These are phyloP conservation scores for Tetradesmus obliquus DNA, from an alignment of 139 green algal species.

Conservation along the genomic window DNA sequence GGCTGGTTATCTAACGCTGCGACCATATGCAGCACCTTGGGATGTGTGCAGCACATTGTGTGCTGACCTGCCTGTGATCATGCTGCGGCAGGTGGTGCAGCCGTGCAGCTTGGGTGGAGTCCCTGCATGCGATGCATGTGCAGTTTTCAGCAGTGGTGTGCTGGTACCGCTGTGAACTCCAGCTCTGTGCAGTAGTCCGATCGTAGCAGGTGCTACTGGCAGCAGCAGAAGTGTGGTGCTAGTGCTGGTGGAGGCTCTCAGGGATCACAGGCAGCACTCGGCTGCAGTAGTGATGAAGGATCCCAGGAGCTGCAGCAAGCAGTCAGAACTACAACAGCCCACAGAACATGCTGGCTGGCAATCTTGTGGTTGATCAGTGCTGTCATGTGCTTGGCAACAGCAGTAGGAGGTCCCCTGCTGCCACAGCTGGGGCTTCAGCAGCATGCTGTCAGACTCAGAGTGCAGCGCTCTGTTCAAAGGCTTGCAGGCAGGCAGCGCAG, in stretches of 20 bases:
- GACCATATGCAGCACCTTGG: background rate
- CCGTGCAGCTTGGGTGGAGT: too few relatives aligned
- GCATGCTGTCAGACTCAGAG: background rate
- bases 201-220: too few relatives aligned
- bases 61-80: background rate
- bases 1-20: too few relatives aligned
- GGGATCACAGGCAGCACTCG: too few relatives aligned
- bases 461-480: background rate
- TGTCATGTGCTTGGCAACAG: background rate
- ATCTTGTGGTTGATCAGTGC: background rate
- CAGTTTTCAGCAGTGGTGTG: too few relatives aligned
- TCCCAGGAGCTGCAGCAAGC: background rate
- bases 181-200: too few relatives aligned
- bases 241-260: too few relatives aligned
- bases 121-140: too few relatives aligned
- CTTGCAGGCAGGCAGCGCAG: background rate
- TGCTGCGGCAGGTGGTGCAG: too few relatives aligned
- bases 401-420: background rate
- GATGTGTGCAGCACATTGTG: background rate
- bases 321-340: background rate
- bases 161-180: too few relatives aligned
- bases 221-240: too few relatives aligned
- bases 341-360: background rate
- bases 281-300: background rate
- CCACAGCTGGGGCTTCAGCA: background rate